phyloP scores from a whole-genome alignment of 202 grass and related monocot species.

The Carex arenaria region DNA sequence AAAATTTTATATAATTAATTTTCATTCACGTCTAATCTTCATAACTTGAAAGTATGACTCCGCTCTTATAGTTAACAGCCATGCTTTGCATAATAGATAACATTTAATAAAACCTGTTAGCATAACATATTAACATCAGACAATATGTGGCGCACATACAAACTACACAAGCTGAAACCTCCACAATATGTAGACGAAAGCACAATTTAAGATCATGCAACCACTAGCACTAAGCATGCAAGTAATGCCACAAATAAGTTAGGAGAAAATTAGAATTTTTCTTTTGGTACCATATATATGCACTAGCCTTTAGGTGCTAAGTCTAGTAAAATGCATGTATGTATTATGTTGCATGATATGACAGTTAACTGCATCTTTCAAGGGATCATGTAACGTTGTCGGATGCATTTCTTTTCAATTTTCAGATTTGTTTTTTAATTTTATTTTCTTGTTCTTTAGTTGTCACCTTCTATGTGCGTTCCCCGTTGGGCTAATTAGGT shows the following conservation, averaged over 20 bases:
- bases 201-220: neutral
- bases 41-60: too few relatives aligned
- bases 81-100: too few relatives aligned
- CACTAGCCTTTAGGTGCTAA: neutral
- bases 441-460: neutral
- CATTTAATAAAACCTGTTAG: neutral
- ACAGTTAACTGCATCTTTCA: neutral
- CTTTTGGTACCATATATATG: conserved; percentile 1
- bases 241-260: neutral
- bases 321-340: neutral
- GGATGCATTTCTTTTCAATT: conserved; percentile 10
- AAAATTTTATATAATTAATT: too few relatives aligned
- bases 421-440: neutral
- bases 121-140: neutral
- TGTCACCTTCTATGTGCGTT: neutral
- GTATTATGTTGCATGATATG: neutral
- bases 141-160: neutral
- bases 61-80: too few relatives aligned
- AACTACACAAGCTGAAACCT: neutral
- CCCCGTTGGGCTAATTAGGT: conserved; percentile 9
- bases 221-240: neutral
- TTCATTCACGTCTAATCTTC: too few relatives aligned
- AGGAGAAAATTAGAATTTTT: conserved; percentile 17
- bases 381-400: neutral
- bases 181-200: neutral